These are phyloP conservation scores for Penicillium sp. DNA, from an alignment of 2,329 filamentous ascomycete genomes.

Conservation along the genomic window DNA sequence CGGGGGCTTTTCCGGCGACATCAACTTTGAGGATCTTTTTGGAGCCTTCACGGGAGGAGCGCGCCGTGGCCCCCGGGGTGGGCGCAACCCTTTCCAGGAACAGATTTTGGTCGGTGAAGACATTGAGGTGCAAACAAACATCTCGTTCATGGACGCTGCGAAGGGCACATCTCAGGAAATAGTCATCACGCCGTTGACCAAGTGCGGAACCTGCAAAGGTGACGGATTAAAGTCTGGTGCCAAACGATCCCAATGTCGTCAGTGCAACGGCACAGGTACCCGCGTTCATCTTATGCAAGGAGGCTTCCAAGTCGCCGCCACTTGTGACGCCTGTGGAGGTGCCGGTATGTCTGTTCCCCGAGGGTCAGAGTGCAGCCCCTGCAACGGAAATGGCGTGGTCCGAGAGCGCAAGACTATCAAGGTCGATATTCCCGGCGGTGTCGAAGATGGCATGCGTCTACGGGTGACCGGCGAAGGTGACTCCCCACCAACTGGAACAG, in stretches of 20 bases:
- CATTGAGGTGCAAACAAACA: conserved; percentile 86
- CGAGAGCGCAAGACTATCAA: conserved; percentile 73
- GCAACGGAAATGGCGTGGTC: conserved; percentile 72
- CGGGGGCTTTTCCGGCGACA: conserved; percentile 63
- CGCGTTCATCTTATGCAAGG: conserved; percentile 82
- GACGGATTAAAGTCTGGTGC: conserved; percentile 75
- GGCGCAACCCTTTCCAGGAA: conserved; percentile 67
- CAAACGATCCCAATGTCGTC: conserved; percentile 62
- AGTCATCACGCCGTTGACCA: conserved; percentile 67
- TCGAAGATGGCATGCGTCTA: conserved; percentile 92
- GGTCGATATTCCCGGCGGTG: conserved; percentile 86
- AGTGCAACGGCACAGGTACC: conserved; percentile 77
- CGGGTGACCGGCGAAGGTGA: conserved; percentile 80
- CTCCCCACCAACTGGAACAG: conserved; percentile 65
- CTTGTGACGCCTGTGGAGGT: conserved; percentile 72
- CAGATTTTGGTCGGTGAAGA: conserved; percentile 83
- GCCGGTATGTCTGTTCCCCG: conserved; percentile 66
- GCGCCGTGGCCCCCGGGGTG: conserved; percentile 45
- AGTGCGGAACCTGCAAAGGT: conserved; percentile 74
- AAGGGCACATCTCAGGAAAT: conserved; percentile 87
- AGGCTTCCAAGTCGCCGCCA: conserved; percentile 91
- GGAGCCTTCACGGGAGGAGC: conserved; percentile 65
- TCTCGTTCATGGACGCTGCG: conserved; percentile 92
- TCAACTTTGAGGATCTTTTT: conserved; percentile 96
- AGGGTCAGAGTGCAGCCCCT: conserved; percentile 71